Evolutionary conservation across 148 eudicot genomes (phyloP).

Genomic region (Diospyros kaki): DNA sequence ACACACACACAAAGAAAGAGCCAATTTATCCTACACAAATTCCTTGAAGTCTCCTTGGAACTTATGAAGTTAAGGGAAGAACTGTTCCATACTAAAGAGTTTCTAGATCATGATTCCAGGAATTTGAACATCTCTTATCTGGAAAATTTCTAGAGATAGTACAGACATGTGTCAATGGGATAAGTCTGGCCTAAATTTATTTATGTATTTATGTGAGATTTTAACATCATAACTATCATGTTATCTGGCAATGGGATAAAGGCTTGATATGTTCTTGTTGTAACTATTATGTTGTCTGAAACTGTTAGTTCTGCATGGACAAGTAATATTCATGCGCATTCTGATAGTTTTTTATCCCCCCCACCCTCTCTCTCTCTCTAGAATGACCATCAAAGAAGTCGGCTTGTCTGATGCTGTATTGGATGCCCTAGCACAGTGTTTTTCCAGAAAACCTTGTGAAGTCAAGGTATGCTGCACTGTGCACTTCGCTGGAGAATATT

Average conservation of each 20-base stretch:
- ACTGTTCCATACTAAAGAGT: not conserved
- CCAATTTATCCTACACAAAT: no score
- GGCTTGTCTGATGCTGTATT: constrained; percentile 73
- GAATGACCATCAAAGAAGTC: constrained; percentile 64
- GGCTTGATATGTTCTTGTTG: not conserved
- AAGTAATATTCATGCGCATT: not conserved
- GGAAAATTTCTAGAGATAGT: not conserved
- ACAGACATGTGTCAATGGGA: not conserved
- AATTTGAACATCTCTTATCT: not conserved
- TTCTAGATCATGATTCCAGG: not conserved
- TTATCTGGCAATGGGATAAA: no score
- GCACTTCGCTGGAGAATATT: constrained; percentile 10
- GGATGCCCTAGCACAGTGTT: constrained; percentile 68
- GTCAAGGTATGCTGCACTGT: constrained; percentile 49
- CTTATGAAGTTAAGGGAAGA: not conserved
- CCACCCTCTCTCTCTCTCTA: constrained; percentile 27
- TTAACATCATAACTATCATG: no score
- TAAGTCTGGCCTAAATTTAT: not conserved
- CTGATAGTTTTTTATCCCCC: not conserved
- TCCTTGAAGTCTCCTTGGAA: no score
- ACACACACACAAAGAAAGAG: no score
- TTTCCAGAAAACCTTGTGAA: constrained; percentile 75
- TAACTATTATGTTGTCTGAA: not conserved
- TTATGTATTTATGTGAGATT: not conserved
- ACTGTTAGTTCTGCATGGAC: not conserved